Conservation (phyloP, 2,329 filamentous ascomycete genomes). For the Colletotrichum salicis region DNA sequence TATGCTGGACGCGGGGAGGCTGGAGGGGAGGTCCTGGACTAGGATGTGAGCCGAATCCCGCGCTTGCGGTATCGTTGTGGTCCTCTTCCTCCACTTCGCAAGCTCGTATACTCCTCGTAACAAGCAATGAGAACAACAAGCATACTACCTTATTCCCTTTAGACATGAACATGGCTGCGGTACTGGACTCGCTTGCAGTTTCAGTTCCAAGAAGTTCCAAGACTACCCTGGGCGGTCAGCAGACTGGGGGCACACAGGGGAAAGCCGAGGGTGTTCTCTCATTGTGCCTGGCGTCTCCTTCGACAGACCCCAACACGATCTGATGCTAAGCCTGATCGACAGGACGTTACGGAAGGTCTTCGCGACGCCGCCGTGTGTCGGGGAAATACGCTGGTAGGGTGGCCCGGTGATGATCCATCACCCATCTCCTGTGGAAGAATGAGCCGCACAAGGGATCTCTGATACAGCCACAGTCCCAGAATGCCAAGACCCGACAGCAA, state of each 20-base stretch:
- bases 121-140: neutral
- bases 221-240: neutral
- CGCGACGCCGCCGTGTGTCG: constrained; percentile 6
- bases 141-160: constrained; percentile 22
- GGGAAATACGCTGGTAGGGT: neutral
- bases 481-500: constrained; percentile 19
- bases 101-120: too few relatives aligned
- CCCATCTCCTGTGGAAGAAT: neutral
- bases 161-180: neutral
- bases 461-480: constrained; percentile 20
- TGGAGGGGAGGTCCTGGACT: neutral
- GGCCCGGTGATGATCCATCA: neutral
- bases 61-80: neutral
- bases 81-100: neutral
- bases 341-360: constrained; percentile 25
- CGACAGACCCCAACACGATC: constrained; percentile 6
- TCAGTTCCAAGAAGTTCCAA: constrained; percentile 23
- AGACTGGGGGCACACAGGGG: neutral
- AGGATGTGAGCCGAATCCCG: constrained; percentile 21
- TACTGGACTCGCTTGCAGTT: constrained; percentile 27
- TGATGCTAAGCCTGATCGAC: constrained; percentile 32
- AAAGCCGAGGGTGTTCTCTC: neutral
- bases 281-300: neutral
- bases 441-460: constrained; percentile 10
- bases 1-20: constrained; percentile 1